Conservation (phyloP, 192 early-diverging fungal genomes). For the Endogone sp. region DNA sequence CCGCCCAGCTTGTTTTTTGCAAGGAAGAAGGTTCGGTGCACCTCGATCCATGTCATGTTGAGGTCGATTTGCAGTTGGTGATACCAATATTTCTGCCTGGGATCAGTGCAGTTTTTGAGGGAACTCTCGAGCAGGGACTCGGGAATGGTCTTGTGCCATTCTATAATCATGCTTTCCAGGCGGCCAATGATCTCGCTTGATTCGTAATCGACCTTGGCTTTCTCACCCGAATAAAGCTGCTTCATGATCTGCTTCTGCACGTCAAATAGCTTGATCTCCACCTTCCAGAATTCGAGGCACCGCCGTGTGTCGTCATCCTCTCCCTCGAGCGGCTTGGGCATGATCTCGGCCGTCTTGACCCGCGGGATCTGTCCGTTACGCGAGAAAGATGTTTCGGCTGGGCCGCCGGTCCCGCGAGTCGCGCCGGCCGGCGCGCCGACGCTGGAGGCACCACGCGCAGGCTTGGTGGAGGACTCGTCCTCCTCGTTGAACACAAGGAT, state of each 20-base stretch:
- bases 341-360: background rate
- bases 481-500: background rate
- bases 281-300: background rate
- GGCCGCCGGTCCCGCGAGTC: no score
- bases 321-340: background rate
- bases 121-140: background rate
- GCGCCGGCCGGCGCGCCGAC: no score
- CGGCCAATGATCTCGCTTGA: background rate
- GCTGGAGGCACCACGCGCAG: no score
- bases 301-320: background rate
- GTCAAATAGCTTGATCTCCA: background rate
- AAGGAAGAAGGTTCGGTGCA: background rate
- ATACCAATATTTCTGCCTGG: background rate
- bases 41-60: background rate
- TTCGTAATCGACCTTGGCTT: background rate
- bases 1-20: no score
- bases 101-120: background rate
- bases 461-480: background rate
- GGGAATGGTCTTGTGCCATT: background rate
- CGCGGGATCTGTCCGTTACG: background rate
- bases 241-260: background rate
- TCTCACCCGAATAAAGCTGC: background rate
- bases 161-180: background rate
- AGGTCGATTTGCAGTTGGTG: background rate
- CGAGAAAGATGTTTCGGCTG: background rate